These are phyloP conservation scores for Ophiorrhiza pumila DNA, from an alignment of 257 asterid genomes.

Conservation along the genomic window DNA sequence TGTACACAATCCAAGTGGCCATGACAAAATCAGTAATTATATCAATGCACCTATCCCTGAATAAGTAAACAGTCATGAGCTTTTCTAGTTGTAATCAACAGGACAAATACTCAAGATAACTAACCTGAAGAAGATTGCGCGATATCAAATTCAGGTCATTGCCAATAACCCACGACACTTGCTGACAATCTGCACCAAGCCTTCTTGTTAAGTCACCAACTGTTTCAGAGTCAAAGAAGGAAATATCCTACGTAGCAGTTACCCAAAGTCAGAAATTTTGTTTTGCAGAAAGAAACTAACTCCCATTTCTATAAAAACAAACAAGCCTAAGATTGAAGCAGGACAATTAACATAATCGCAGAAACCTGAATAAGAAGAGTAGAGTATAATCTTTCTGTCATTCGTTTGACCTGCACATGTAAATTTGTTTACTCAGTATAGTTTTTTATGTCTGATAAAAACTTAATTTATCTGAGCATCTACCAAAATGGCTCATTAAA, in stretches of 20 bases:
- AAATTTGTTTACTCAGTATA: background rate
- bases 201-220: slow-evolving; percentile 98
- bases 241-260: slow-evolving; percentile 68
- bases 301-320: slow-evolving; percentile 12
- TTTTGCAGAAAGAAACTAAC: slow-evolving; percentile 2
- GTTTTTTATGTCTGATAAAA: background rate
- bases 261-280: slow-evolving; percentile 8
- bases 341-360: slow-evolving; percentile 11
- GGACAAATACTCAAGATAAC: slow-evolving; percentile 22
- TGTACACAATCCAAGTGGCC: slow-evolving; percentile 87
- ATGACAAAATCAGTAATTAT: slow-evolving; percentile 78
- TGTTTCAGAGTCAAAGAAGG: slow-evolving; percentile 89
- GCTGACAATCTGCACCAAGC: slow-evolving; percentile 99
- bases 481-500: background rate
- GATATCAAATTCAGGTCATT: slow-evolving; percentile 83
- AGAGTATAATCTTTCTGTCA: slow-evolving; percentile 79
- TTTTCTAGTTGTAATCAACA: slow-evolving; percentile 22
- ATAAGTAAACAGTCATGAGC: slow-evolving; percentile 25
- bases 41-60: slow-evolving; percentile 90
- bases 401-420: slow-evolving; percentile 77
- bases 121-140: slow-evolving; percentile 90
- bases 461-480: background rate
- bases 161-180: slow-evolving; percentile 97
- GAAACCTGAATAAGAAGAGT: slow-evolving; percentile 85
- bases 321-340: slow-evolving; percentile 2